Conservation (phyloP, 192 early-diverging fungal genomes). For the Polychytrium aggregatum region DNA sequence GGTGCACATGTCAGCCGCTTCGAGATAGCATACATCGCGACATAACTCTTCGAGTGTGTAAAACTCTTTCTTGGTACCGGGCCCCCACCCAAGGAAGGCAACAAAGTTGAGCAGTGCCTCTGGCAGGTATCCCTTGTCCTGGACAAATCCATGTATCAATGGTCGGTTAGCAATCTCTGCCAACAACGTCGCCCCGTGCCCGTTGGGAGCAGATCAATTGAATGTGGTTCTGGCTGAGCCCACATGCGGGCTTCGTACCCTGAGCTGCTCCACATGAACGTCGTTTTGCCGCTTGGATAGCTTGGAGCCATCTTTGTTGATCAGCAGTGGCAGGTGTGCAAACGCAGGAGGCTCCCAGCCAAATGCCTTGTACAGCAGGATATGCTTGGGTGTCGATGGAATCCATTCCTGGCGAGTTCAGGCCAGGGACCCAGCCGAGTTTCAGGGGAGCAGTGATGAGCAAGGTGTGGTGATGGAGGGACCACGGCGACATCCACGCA, state of each 20-base stretch:
- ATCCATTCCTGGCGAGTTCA: conserved; percentile 69
- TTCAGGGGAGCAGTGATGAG: no score
- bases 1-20: not conserved
- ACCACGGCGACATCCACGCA: no score
- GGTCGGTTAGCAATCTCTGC: not conserved
- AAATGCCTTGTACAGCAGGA: conserved; percentile 70
- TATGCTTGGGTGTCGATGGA: conserved; percentile 84
- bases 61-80: conserved; percentile 45
- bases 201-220: no score
- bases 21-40: conserved; percentile 25
- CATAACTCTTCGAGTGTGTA: conserved; percentile 51
- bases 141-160: no score
- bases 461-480: no score
- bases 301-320: conserved; percentile 72
- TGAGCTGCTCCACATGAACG: conserved; percentile 60
- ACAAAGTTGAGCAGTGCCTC: conserved; percentile 80
- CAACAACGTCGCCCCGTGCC: no score
- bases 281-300: conserved; percentile 84
- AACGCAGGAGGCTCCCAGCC: conserved; percentile 70
- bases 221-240: no score
- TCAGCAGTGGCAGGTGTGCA: conserved; percentile 78
- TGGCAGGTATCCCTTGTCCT: conserved; percentile 70
- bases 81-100: conserved; percentile 73
- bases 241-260: no score
- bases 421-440: no score